Conservation (phyloP, 192 early-diverging fungal species). For the Cladochytrium replicatum region DNA sequence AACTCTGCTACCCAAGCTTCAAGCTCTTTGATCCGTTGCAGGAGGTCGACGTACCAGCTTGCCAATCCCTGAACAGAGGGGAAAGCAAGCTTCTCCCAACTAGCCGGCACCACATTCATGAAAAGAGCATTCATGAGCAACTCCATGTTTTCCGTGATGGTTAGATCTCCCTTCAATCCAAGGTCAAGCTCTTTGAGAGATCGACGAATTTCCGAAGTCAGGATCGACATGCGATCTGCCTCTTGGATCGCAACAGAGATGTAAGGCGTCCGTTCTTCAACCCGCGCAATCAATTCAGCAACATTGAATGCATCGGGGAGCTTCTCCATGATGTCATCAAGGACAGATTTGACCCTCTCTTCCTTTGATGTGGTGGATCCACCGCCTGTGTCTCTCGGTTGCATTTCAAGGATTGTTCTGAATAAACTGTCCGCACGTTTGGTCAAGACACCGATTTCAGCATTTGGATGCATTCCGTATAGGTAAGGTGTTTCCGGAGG, state of each 20-base stretch:
- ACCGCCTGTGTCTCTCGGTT: slow-evolving; percentile 46
- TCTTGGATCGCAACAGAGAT: slow-evolving; percentile 58
- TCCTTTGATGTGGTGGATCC: slow-evolving; percentile 48
- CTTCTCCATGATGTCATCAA: slow-evolving; percentile 48
- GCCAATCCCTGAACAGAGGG: slow-evolving; percentile 47
- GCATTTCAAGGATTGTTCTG: slow-evolving; percentile 59
- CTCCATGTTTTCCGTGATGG: slow-evolving; percentile 58
- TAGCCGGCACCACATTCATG: slow-evolving; percentile 45
- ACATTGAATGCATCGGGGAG: slow-evolving; percentile 54
- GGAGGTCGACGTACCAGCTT: slow-evolving; percentile 50
- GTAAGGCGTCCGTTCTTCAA: slow-evolving; percentile 57
- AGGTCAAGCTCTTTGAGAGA: slow-evolving; percentile 52
- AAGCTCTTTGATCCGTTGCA: slow-evolving; percentile 53
- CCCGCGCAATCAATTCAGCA: slow-evolving; percentile 46
- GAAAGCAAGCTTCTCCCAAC: slow-evolving; percentile 55
- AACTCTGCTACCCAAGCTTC: slow-evolving; percentile 57
- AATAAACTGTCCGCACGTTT: slow-evolving; percentile 57
- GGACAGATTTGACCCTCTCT: slow-evolving; percentile 47
- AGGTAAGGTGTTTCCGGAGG: slow-evolving; percentile 52
- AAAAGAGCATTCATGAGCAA: slow-evolving; percentile 49
- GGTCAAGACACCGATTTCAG: slow-evolving; percentile 55
- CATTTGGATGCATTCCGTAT: slow-evolving; percentile 57
- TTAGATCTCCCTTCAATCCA: slow-evolving; percentile 55
- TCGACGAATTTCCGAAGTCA: slow-evolving; percentile 47
- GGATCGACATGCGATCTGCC: slow-evolving; percentile 51